A percentile compares a stretch with the other conserved stretches of the same genome.
Evolutionary conservation across 1,284 basidiomycete species (phyloP).

Genomic region (Naganishia sp.): DNA sequence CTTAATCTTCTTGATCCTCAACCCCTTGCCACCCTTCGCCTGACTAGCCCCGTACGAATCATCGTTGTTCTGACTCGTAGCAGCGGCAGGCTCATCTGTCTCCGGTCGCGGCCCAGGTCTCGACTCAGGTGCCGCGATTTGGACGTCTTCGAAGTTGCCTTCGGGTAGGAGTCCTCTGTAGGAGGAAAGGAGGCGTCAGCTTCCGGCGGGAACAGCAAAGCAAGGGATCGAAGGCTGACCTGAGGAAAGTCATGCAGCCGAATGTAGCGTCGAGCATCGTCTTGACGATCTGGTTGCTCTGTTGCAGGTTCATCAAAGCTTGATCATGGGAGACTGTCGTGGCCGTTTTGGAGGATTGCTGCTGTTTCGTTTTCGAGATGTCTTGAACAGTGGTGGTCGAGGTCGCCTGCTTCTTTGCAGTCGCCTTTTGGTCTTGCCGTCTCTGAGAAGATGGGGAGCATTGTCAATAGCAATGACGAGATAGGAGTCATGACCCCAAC

Average conservation of each 20-base stretch:
- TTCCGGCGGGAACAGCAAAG: not conserved
- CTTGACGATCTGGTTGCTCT: conserved; percentile 34
- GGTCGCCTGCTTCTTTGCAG: conserved; percentile 9
- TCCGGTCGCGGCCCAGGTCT: not conserved
- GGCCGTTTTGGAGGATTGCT: conserved; percentile 10
- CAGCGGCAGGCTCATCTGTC: not conserved
- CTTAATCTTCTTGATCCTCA: conserved; percentile 34
- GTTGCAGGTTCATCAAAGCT: conserved; percentile 27
- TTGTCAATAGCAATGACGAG: not conserved
- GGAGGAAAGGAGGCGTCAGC: not conserved
- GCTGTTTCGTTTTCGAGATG: not conserved
- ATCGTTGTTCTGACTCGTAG: conserved; percentile 3
- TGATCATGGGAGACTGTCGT: conserved; percentile 17
- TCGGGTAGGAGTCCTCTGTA: conserved; percentile 33
- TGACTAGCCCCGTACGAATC: conserved; percentile 2
- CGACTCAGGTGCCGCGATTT: conserved; percentile 21
- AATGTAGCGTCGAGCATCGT: conserved; percentile 35
- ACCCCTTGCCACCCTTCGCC: conserved; percentile 19
- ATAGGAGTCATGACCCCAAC: not conserved
- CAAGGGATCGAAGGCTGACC: conserved; percentile 4
- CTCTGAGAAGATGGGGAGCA: no score
- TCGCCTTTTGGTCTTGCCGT: conserved; percentile 17
- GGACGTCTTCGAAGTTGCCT: conserved; percentile 32
- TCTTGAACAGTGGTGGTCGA: not conserved
- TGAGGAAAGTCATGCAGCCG: conserved; percentile 34